Evolutionary conservation across 345 rosid species (phyloP).

Genomic region (Ailanthus altissimus): DNA sequence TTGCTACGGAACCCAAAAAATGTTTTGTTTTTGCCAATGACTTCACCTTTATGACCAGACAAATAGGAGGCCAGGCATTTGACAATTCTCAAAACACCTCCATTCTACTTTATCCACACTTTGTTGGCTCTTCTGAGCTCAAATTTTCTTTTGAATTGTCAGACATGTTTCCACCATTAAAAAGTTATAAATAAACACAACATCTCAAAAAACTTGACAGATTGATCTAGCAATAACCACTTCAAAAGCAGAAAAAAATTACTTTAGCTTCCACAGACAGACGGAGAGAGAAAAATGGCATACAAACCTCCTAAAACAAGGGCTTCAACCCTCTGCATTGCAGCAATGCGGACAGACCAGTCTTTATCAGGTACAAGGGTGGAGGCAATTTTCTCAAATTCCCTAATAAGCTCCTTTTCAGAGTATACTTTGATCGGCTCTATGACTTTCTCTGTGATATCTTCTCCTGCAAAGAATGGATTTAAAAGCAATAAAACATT

Average conservation of each 20-base stretch:
- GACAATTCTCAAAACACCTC: neutral
- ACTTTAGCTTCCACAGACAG: neutral
- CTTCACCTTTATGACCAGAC: no score
- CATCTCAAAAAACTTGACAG: neutral
- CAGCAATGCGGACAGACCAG: constrained; percentile 96
- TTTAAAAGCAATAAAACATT: constrained; percentile 18
- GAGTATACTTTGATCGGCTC: constrained; percentile 90
- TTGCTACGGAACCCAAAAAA: no score
- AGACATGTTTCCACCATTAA: neutral
- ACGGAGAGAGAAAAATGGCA: neutral
- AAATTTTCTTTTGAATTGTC: neutral
- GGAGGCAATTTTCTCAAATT: constrained; percentile 84
- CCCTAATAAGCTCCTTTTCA: constrained; percentile 92
- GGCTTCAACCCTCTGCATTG: constrained; percentile 98
- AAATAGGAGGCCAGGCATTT: no score
- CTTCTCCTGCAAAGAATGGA: constrained; percentile 64
- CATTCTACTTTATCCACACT: neutral
- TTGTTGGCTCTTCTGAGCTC: neutral
- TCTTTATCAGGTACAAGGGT: constrained; percentile 97
- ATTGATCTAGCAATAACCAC: neutral
- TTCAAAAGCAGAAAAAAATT: neutral
- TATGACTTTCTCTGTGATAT: constrained; percentile 69
- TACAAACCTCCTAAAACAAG: constrained; percentile 90
- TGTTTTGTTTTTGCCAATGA: no score
- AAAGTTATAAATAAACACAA: neutral